A percentile compares a stretch with the other conserved stretches of the same genome.
These are phyloP conservation scores for Tuber calosporum DNA, from an alignment of 495 filamentous ascomycete species.

Conservation along the genomic window DNA sequence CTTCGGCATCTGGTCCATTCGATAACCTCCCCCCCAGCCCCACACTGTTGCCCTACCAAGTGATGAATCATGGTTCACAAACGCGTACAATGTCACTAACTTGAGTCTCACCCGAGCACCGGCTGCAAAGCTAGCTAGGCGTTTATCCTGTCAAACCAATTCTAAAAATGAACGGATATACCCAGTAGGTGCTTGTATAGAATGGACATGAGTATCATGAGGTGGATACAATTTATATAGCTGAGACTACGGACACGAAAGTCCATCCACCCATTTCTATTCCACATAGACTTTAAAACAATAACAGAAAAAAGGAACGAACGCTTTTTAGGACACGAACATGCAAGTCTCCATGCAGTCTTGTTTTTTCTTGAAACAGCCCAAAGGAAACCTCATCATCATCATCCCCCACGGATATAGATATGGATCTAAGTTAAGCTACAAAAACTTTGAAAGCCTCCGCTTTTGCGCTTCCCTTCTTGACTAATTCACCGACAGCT, in stretches of 20 bases:
- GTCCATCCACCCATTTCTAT: neutral
- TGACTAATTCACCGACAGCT: constrained; percentile 30
- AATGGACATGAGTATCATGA: neutral
- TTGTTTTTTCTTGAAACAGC: neutral
- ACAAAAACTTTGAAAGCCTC: constrained; percentile 31
- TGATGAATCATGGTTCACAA: neutral
- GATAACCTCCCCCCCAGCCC: neutral
- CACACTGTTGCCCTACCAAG: neutral
- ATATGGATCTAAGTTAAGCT: neutral
- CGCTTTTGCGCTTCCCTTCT: constrained; percentile 28
- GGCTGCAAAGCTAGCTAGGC: neutral
- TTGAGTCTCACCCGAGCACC: neutral
- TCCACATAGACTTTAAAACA: neutral
- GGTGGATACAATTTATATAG: neutral
- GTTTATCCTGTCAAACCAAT: neutral
- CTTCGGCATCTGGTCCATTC: neutral
- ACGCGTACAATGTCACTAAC: neutral
- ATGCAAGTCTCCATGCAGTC: neutral
- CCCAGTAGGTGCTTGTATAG: neutral
- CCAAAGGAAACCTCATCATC: neutral
- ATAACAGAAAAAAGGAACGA: neutral
- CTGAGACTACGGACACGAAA: neutral
- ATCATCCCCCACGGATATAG: neutral
- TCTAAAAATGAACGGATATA: neutral
- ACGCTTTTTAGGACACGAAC: neutral